Base-by-base conservation (phyloP, 2,329 filamentous ascomycete genomes). In the Ambrosiella cleistominuta region DNA sequence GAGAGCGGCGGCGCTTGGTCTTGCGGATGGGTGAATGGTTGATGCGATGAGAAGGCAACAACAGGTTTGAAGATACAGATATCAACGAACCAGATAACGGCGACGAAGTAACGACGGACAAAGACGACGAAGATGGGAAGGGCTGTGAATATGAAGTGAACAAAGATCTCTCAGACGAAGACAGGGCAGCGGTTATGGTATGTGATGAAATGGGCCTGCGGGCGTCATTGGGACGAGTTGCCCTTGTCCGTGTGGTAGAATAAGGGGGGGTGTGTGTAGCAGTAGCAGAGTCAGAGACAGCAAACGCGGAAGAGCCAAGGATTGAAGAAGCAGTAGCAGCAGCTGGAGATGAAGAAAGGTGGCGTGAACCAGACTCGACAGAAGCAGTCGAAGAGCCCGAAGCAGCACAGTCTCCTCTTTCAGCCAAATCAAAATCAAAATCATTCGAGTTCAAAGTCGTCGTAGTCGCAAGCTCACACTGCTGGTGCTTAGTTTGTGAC, bases 101-200 rank as follows among this genome's bases (percentile, higher is more conserved):
- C 12, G 53, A 59, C 12, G 38, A 53, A n/a, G 57, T 52, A 37
- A 50, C 38, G 27, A 42, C 45, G 44, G 57, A 51, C 52, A 47
- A 47, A 54, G 57, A 56, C 12, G 53, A 59, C 12, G 38, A 53
- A n/a, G 57, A 56, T 44, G 44, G 55, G 38, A 54, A 56, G 37
- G 55, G 40, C 39, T 40, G 40, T 6, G 49, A 56, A 37, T 51
- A 37, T 27, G 57, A 45, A 42, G 57, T 38, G 37, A 47, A 47
- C 44, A 47, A 47, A 47, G 44, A 47, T 17, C 44, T 47, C 44
- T 47, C 44, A 13, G 44, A 47, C 17, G 15, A 42, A 54, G 39
- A 38, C 57, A 47, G 50, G 49, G 35, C 40, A 13, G 49, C 7
- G 35, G 44, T 47, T 13, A 39, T 15, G 37, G 53, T 37, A 17